Evolutionary conservation across 164 flowering plant genomes (phyloP).

Genomic region (Hamamelis virginiana): DNA sequence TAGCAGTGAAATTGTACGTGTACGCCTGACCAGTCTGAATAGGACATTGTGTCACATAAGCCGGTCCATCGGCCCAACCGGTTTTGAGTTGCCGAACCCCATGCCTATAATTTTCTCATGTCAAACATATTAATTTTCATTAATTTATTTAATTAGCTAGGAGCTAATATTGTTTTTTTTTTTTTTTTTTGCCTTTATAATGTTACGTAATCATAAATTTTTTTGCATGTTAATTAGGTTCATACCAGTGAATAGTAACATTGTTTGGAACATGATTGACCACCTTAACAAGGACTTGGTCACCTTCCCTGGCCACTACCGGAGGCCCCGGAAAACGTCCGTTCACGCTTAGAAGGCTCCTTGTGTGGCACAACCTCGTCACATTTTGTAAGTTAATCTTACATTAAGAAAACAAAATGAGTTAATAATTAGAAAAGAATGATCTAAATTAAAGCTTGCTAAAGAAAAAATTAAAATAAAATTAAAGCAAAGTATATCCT

Average conservation of each 20-base stretch:
- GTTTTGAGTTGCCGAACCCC: conserved; percentile 50
- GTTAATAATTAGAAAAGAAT: too few species aligned
- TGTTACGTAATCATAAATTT: too few species aligned
- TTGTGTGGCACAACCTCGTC: conserved; percentile 39
- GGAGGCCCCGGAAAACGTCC: conserved; percentile 44
- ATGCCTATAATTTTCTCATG: conserved; percentile 43
- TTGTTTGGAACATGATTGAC: conserved; percentile 36
- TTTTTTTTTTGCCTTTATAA: too few species aligned
- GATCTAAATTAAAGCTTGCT: too few species aligned
- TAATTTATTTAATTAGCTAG: too few species aligned
- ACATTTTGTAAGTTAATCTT: conserved; percentile 31
- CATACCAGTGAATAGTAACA: conserved; percentile 43
- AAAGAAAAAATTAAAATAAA: too few species aligned
- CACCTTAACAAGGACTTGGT: conserved; percentile 35
- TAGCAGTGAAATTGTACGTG: conserved; percentile 51
- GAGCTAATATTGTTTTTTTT: too few species aligned
- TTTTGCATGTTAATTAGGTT: neutral
- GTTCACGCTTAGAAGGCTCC: conserved; percentile 34
- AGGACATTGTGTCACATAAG: conserved; percentile 59
- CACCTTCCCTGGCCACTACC: conserved; percentile 43
- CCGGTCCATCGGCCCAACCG: conserved; percentile 65
- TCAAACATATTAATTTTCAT: too few species aligned
- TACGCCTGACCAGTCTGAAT: conserved; percentile 50
- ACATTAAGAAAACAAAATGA: neutral
- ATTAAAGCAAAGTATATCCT: too few species aligned